These are phyloP conservation scores for Plasmopara viticola DNA, from an alignment of 352 stramenopile species.

Conservation along the genomic window DNA sequence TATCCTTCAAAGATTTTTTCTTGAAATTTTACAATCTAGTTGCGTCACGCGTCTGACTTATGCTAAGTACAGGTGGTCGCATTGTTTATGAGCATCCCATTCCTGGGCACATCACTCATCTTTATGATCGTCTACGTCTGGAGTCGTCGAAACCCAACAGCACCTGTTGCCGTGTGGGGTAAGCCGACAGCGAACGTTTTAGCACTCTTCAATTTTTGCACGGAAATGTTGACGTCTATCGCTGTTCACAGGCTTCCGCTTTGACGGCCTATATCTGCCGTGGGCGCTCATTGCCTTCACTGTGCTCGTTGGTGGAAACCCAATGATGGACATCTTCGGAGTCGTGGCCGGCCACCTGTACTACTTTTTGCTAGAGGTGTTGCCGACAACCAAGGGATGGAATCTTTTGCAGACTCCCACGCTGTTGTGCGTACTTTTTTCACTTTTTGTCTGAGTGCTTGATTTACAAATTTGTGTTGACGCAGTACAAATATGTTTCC, in stretches of 20 bases:
- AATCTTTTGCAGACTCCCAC: slow-evolving; percentile 74
- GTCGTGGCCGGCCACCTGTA: slow-evolving; percentile 84
- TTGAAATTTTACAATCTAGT: too few relatives aligned
- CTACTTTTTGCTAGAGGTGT: slow-evolving; percentile 87
- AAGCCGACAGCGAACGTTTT: background rate
- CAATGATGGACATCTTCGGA: slow-evolving; percentile 84
- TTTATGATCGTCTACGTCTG: slow-evolving; percentile 91
- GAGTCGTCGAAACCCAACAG: slow-evolving; percentile 81
- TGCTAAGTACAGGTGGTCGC: slow-evolving; percentile 48
- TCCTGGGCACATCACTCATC: slow-evolving; percentile 80
- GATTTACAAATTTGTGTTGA: slow-evolving; percentile 1
- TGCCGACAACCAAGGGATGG: slow-evolving; percentile 81
- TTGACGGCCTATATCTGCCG: slow-evolving; percentile 82
- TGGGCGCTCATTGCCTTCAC: slow-evolving; percentile 88
- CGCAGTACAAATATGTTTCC: slow-evolving; percentile 58
- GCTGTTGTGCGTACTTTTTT: slow-evolving; percentile 59
- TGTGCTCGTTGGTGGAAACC: slow-evolving; percentile 78
- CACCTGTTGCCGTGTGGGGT: slow-evolving; percentile 81
- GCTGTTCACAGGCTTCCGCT: slow-evolving; percentile 57
- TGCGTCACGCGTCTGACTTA: background rate
- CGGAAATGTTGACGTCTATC: slow-evolving; percentile 1
- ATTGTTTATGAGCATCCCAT: slow-evolving; percentile 80
- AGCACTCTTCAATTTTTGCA: too few relatives aligned
- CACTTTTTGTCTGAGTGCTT: background rate
- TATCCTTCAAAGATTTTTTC: too few relatives aligned